These are phyloP conservation scores for Bryopsis sp. DNA, from an alignment of 139 green algal species.

Conservation along the genomic window DNA sequence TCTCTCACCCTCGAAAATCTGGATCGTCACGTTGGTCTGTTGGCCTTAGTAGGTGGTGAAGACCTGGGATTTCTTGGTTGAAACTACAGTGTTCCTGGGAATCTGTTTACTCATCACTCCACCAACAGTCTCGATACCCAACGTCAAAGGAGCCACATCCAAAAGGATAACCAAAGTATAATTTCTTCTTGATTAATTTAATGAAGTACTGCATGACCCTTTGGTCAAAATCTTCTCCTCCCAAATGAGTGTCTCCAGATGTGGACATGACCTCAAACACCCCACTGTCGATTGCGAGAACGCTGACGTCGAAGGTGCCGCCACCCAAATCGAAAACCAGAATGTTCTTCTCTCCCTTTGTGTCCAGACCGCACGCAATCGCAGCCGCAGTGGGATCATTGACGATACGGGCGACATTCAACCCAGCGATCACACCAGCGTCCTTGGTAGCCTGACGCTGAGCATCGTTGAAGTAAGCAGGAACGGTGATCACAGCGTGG, in stretches of 20 bases:
- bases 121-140: conserved; percentile 87
- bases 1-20: conserved; percentile 87
- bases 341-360: conserved; percentile 99
- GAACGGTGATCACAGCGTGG: conserved; percentile 37
- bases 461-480: conserved; percentile 99
- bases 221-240: conserved; percentile 98
- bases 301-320: conserved; percentile 98
- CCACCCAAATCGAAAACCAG: conserved; percentile 97
- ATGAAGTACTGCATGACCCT: conserved; percentile 99
- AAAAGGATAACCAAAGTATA: conserved; percentile 80
- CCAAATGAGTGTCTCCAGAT: conserved; percentile 93
- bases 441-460: conserved; percentile 96
- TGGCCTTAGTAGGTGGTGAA: conserved; percentile 99
- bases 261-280: conserved; percentile 74
- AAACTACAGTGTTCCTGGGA: conserved; percentile 75
- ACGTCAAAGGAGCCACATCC: conserved; percentile 77
- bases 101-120: conserved; percentile 95
- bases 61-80: conserved; percentile 97
- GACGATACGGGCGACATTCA: conserved; percentile 97
- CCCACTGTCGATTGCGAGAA: conserved; percentile 96
- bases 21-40: conserved; percentile 82
- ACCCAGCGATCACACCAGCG: conserved; percentile 70
- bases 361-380: conserved; percentile 93
- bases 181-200: conserved; percentile 98
- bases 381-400: conserved; percentile 98